Evolutionary conservation across 1,284 basidiomycete genomes (phyloP), one percentile per base, ranked within the genome.

Genomic region (Papiliotrema nemorosa): DNA sequence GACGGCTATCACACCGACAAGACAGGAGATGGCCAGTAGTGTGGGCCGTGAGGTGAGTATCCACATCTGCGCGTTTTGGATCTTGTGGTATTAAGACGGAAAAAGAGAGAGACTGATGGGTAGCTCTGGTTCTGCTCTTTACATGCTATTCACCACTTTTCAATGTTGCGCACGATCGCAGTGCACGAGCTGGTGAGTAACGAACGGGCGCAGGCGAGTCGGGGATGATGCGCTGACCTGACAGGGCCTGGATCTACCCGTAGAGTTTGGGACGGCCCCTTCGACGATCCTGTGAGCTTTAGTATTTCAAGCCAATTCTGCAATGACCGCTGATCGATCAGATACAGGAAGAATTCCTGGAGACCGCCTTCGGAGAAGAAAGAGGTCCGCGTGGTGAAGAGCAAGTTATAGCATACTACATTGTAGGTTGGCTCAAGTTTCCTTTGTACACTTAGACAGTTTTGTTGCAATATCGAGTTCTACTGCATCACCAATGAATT

Each of bases 71-170:
- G 6, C n/a, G n/a, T n/a, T n/a, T n/a, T 31, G 14, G 29, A 31
- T 31, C 29, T 31, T 31, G 29, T 31, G 14, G 29, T 7, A 31
- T 7, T 14, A 7, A 31, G 29, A 14, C 14, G 29, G 29, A n/a
- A n/a, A n/a, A n/a, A n/a, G n/a, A n/a, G 29, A 7, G 7, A 31
- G 29, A 7, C 29, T 31, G 29, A 31, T 31, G 29, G 29, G 29
- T 31, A 73, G 71, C 55, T 74, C 5, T 72, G 70, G 70, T 74
- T 70, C 52, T 67, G 64, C 50, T 63, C 70, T 14, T 51, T 71
- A 14, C 69, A 72, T 46, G 62, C 69, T 3, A 72, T 74, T 16
- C 69, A 72, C 41, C 72, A 74, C 44, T 70, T 67, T 52, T 69
- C 69, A 7, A 72, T 74, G 70, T 44, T 72, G 13, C 55, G 71